Conservation (phyloP, 148 eudicot species). For the Suaeda aralocaspica region DNA sequence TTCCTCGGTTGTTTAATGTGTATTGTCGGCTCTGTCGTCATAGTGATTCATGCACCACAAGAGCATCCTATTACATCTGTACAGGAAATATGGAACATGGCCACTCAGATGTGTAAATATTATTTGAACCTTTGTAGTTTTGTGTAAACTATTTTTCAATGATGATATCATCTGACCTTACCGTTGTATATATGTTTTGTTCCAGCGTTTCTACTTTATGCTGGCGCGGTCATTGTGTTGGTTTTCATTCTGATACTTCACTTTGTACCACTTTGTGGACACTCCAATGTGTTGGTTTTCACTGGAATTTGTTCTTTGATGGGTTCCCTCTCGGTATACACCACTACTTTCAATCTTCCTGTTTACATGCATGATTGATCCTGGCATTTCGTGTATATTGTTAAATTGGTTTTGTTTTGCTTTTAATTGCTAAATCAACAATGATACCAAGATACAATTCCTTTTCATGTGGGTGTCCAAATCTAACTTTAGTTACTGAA, state of each 20-base stretch:
- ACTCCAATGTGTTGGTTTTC: constrained; percentile 56
- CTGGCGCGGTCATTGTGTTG: constrained; percentile 47
- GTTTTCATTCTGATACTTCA: constrained; percentile 51
- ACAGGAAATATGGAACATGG: constrained; percentile 58
- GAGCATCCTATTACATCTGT: constrained; percentile 53
- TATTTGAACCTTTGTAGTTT: background rate
- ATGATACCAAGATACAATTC: too few relatives aligned
- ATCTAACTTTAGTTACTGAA: background rate
- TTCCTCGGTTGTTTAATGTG: constrained; percentile 58
- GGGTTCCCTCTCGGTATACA: constrained; percentile 72
- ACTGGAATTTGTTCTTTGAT: constrained; percentile 69
- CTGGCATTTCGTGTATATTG: background rate
- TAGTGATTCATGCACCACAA: constrained; percentile 73
- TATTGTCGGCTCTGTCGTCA: constrained; percentile 55
- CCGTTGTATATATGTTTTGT: constrained; percentile 6
- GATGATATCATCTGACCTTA: background rate
- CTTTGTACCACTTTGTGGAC: constrained; percentile 51
- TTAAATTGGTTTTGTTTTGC: too few relatives aligned
- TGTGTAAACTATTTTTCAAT: background rate
- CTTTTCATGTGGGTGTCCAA: background rate
- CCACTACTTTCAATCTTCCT: constrained; percentile 2
- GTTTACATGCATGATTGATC: background rate
- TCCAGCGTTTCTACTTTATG: constrained; percentile 64
- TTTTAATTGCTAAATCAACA: too few relatives aligned
- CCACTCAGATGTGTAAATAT: constrained; percentile 45